phyloP scores from a whole-genome alignment of 768 basidiomycete genomes.

The Panaeolus papilionaceus region DNA sequence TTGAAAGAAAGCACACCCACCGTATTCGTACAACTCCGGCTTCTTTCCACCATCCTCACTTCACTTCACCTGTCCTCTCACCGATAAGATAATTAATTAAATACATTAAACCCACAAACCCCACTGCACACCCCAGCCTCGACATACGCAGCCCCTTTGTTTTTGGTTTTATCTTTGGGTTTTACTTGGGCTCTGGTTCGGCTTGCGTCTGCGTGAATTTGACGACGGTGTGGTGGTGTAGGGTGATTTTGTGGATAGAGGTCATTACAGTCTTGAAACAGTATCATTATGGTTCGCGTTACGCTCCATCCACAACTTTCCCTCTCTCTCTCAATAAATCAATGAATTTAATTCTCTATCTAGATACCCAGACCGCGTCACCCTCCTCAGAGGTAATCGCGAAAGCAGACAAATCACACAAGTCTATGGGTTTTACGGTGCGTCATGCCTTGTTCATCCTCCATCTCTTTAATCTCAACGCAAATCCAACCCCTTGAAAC shows the following conservation, averaged over 20 bases:
- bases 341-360: slow-evolving; percentile 17
- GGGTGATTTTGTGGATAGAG: slow-evolving; percentile 98
- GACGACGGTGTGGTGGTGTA: slow-evolving; percentile 38
- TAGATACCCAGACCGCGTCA: slow-evolving; percentile 93
- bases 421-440: slow-evolving; percentile 98
- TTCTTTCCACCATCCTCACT: too few relatives aligned
- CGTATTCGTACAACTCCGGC: too few relatives aligned
- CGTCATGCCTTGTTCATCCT: slow-evolving; percentile 34
- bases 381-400: slow-evolving; percentile 92
- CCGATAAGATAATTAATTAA: too few relatives aligned
- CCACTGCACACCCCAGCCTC: too few relatives aligned
- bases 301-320: slow-evolving; percentile 23
- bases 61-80: too few relatives aligned
- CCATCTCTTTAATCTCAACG: too few relatives aligned
- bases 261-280: slow-evolving; percentile 96
- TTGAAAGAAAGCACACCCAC: too few relatives aligned
- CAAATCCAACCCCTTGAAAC: not conserved
- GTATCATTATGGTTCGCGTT: slow-evolving; percentile 87
- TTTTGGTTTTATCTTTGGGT: too few relatives aligned
- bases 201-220: too few relatives aligned
- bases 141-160: too few relatives aligned
- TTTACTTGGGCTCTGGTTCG: too few relatives aligned
- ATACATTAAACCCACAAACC: too few relatives aligned
- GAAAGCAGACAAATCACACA: slow-evolving; percentile 98
- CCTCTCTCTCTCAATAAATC: not conserved